Base-by-base conservation (phyloP, 1,284 basidiomycete species). In the Leccinum subspadiceum region DNA sequence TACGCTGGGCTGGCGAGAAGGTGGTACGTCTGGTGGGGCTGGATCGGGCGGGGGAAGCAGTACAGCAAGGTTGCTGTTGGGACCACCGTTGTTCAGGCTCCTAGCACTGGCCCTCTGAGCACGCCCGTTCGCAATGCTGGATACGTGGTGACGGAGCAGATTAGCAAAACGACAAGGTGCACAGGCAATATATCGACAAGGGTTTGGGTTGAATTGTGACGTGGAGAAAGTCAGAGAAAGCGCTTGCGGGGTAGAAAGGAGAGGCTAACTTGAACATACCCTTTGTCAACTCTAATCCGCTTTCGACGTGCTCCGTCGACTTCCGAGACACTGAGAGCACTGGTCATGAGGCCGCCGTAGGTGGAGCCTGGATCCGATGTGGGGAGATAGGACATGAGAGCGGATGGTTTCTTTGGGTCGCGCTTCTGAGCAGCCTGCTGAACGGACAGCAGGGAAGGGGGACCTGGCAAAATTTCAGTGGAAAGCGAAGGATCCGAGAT, bases 381-480 rank as follows among this genome's bases (percentile, higher is more conserved):
- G 57, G 90, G 89, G 70, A 92, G 79, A 79, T 92, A 92, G 58
- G 90, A 90, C 76, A 84, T 78, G 62, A 80, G 76, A 64, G 81
- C 77, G 63, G 79, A 75, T 57, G 84, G 82, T 76, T 91, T 91
- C 79, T 82, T 89, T 70, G 86, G 84, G 77, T 92, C 89, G 70
- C 85, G 85, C 76, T 87, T 89, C 66, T 83, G 79, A 61, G 78
- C 74, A 63, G 81, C 76, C 73, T 88, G 87, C 75, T 87, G 84
- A 58, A 86, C 76, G 67, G 87, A 84, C 63, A 81, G 78, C 64
- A 90, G 73, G 65, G 88, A 81, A 60, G 90, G 90, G 63, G 90
- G 90, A 33, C 89, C 90, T 71, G 90, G 90, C 65, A 92, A 81
- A 76, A 92, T 89, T 80, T 92, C 90, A 62, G 90, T 92, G 63